Percentiles rank a stretch among this genome's conserved stretches.
Conservation (phyloP, 1,284 basidiomycete genomes). For the Gymnopus androsaceus region DNA sequence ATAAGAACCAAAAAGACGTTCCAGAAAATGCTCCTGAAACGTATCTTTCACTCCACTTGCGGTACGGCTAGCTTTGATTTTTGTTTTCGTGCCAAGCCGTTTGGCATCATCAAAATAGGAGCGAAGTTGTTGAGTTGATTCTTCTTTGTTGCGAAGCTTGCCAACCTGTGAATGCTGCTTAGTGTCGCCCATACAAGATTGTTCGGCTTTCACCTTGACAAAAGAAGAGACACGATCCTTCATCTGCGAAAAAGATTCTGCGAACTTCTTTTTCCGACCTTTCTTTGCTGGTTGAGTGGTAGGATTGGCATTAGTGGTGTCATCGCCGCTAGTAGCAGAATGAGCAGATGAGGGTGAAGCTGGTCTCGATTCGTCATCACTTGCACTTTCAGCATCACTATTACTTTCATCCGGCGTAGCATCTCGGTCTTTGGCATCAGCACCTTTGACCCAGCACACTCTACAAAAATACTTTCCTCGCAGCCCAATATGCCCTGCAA, state of each 20-base stretch:
- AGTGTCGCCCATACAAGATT: neutral
- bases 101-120: neutral
- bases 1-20: neutral
- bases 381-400: too few species aligned
- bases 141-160: neutral
- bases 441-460: neutral
- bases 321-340: too few species aligned
- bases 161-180: neutral
- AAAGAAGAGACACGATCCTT: neutral
- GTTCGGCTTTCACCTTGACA: neutral
- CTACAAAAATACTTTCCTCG: conserved; percentile 1
- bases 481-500: conserved; percentile 23
- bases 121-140: neutral
- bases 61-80: neutral
- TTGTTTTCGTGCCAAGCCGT: neutral
- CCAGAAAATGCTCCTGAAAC: conserved; percentile 4
- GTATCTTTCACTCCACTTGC: conserved; percentile 12
- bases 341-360: too few species aligned
- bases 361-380: too few species aligned
- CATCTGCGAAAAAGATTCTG: conserved; percentile 1
- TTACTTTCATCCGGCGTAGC: neutral
- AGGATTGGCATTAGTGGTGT: neutral
- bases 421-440: neutral
- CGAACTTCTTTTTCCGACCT: neutral
- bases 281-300: neutral